Percentiles rank a stretch among this genome's conserved stretches.
phyloP scores from a whole-genome alignment of 2,329 filamentous ascomycete species.

The Aciculosporium take region DNA sequence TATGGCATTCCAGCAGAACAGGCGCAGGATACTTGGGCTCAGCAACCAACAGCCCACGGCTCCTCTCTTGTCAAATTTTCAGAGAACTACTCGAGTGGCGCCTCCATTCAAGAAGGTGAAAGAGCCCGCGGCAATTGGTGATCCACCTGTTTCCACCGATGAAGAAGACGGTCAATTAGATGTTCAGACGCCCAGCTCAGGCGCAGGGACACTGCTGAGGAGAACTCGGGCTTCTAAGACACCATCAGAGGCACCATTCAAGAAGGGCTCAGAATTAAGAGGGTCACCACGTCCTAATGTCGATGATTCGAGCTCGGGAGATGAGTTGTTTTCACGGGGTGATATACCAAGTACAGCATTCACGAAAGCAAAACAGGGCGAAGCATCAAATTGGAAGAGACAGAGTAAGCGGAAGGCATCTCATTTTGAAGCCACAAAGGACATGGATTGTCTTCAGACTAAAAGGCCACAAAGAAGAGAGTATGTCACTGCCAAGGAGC shows the following conservation, averaged over 20 bases:
- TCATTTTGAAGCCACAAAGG: not conserved
- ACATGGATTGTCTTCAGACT: not conserved
- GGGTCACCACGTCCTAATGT: not conserved
- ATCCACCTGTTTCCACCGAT: constrained; percentile 17
- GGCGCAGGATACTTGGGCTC: constrained; percentile 10
- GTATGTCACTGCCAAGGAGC: not conserved
- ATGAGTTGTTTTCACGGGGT: constrained; percentile 13
- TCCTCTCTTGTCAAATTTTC: constrained; percentile 9
- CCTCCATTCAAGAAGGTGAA: constrained; percentile 5
- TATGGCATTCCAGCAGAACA: constrained; percentile 6
- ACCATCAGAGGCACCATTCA: not conserved
- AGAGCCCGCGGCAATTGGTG: constrained; percentile 8
- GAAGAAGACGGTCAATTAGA: constrained; percentile 10
- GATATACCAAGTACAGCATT: constrained; percentile 23
- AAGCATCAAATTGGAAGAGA: constrained; percentile 1
- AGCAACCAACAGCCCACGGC: constrained; percentile 8
- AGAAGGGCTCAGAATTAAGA: not conserved
- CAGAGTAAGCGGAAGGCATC: constrained; percentile 5
- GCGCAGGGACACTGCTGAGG: not conserved
- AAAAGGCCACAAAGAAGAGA: constrained; percentile 6
- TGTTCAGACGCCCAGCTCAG: constrained; percentile 3
- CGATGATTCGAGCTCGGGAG: constrained; percentile 13
- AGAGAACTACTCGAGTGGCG: not conserved
- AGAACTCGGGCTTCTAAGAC: not conserved
- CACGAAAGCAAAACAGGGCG: not conserved